Evolutionary conservation across 140 eudicot genomes (phyloP).

Genomic region (Stevia rebaudiana): DNA sequence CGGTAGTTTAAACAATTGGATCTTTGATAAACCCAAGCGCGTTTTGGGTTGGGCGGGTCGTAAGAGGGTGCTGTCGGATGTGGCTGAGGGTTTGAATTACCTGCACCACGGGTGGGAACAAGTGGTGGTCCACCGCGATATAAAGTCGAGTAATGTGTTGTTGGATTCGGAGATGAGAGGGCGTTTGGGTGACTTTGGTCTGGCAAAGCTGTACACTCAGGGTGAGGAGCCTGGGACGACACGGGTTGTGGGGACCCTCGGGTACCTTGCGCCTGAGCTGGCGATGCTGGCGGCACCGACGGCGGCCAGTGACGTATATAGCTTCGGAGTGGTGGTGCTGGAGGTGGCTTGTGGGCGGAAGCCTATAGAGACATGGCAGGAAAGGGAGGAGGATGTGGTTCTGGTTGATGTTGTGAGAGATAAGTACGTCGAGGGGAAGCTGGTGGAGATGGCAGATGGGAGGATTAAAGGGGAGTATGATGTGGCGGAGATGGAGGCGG

Average conservation of each 20-base stretch:
- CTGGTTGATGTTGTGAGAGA: slow-evolving; percentile 72
- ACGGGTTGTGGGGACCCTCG: slow-evolving; percentile 76
- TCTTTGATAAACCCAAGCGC: slow-evolving; percentile 55
- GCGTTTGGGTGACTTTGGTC: slow-evolving; percentile 78
- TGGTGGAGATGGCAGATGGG: slow-evolving; percentile 52
- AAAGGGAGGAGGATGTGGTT: slow-evolving; percentile 52
- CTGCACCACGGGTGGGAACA: slow-evolving; percentile 87
- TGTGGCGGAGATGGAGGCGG: slow-evolving; percentile 58
- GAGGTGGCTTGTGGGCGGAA: slow-evolving; percentile 84
- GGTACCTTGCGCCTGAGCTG: slow-evolving; percentile 78
- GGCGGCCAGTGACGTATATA: slow-evolving; percentile 64
- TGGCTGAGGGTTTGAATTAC: slow-evolving; percentile 79
- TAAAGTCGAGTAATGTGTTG: slow-evolving; percentile 75
- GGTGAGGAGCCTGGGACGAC: slow-evolving; percentile 79
- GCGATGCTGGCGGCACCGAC: slow-evolving; percentile 62
- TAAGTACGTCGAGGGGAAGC: slow-evolving; percentile 44
- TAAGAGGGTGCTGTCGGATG: slow-evolving; percentile 52
- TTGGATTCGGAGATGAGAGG: slow-evolving; percentile 65
- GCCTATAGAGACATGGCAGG: slow-evolving; percentile 52
- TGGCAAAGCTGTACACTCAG: slow-evolving; percentile 67
- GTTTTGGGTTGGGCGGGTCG: slow-evolving; percentile 58
- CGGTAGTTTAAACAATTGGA: slow-evolving; percentile 67
- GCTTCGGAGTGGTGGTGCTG: slow-evolving; percentile 75
- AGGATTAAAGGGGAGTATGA: slow-evolving; percentile 67
- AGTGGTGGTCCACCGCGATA: slow-evolving; percentile 77